Evolutionary conservation across 768 basidiomycete genomes (phyloP).

Genomic region (Tricholoma furcatifolium): DNA sequence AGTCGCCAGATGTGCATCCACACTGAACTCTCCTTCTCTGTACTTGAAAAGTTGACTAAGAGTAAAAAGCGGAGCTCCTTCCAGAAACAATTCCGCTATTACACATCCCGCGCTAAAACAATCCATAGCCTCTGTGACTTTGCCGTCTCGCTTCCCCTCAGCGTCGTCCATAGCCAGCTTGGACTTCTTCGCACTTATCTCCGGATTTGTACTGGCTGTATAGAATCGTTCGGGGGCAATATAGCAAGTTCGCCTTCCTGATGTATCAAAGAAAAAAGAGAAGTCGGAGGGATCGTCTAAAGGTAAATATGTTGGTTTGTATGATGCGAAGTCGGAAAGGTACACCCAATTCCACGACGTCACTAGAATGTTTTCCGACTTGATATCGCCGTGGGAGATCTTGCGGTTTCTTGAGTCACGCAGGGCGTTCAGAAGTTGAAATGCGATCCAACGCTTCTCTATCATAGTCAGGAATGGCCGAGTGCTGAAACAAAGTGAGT

Average conservation of each 20-base stretch:
- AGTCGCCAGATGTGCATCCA: conserved; percentile 66
- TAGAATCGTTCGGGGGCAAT: conserved; percentile 96
- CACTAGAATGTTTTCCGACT: conserved; percentile 94
- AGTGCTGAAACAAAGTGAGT: conserved; percentile 53
- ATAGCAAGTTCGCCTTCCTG: conserved; percentile 91
- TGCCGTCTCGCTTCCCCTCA: conserved; percentile 72
- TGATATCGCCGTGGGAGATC: conserved; percentile 97
- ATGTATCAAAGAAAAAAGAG: conserved; percentile 97
- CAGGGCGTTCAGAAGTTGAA: conserved; percentile 85
- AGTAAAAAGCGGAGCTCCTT: conserved; percentile 91
- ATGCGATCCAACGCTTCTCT: conserved; percentile 98
- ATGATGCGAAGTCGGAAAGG: conserved; percentile 91
- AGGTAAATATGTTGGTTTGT: conserved; percentile 94
- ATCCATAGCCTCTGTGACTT: conserved; percentile 95
- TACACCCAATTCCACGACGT: conserved; percentile 97
- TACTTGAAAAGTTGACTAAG: conserved; percentile 96
- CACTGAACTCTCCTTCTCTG: conserved; percentile 76
- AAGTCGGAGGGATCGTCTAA: conserved; percentile 97
- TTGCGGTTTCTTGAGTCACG: conserved; percentile 81
- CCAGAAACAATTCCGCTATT: conserved; percentile 92
- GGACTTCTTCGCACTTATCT: conserved; percentile 68
- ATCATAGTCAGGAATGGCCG: conserved; percentile 89
- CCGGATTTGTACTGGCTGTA: conserved; percentile 63
- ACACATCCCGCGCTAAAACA: conserved; percentile 95
- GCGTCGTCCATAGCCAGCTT: conserved; percentile 49